These are phyloP conservation scores for Angomonas deanei DNA, from an alignment of 208 protist genomes.

Conservation along the genomic window DNA sequence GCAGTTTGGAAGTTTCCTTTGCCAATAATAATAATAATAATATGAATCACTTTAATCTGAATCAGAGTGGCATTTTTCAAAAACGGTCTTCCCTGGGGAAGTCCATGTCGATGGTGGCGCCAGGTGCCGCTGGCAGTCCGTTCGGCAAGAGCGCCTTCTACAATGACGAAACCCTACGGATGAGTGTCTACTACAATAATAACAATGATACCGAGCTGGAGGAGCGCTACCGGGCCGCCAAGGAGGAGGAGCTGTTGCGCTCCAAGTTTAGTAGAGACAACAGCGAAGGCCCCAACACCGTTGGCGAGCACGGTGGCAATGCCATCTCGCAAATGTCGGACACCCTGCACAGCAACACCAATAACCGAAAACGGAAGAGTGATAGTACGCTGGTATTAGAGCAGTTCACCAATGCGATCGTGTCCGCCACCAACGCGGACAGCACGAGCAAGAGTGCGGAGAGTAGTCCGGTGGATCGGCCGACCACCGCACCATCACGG, in stretches of 20 bases:
- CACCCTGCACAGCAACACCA: neutral
- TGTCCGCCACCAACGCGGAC: neutral
- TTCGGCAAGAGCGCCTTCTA: too few species aligned
- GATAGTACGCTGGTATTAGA: neutral
- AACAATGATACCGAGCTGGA: neutral
- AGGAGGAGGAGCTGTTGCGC: neutral
- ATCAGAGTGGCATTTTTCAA: too few species aligned
- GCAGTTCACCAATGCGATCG: neutral
- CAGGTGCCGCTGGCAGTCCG: too few species aligned
- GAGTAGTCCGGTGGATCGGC: neutral
- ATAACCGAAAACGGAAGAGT: neutral
- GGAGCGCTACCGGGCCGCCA: neutral
- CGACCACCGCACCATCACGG: neutral
- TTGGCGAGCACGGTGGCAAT: too few species aligned
- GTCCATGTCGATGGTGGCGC: too few species aligned
- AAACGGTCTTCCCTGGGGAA: too few species aligned
- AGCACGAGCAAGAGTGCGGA: neutral
- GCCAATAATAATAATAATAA: too few species aligned
- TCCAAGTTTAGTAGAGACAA: neutral
- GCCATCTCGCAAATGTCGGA: neutral
- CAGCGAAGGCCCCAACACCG: too few species aligned
- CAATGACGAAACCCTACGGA: too few species aligned
- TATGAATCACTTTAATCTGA: too few species aligned
- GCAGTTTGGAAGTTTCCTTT: too few species aligned
- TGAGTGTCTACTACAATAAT: too few species aligned